These are phyloP conservation scores for Yarrowia osloensis DNA, from an alignment of 805 yeast genomes.

Conservation along the genomic window DNA sequence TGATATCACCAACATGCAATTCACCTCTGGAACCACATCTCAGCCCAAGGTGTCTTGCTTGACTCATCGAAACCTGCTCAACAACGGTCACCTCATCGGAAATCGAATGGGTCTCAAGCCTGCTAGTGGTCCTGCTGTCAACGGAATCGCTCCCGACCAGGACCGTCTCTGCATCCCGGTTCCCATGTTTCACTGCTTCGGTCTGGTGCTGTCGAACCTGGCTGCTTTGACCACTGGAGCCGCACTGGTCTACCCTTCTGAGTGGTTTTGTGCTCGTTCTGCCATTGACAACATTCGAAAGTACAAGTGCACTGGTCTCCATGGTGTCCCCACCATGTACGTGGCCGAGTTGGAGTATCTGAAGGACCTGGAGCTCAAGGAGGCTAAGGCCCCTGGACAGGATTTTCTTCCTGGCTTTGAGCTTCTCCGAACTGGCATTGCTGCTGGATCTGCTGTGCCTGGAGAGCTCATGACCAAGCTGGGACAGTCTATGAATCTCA, in stretches of 20 bases:
- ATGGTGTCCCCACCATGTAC: slow-evolving; percentile 43
- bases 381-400: slow-evolving; percentile 25
- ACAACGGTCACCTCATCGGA: slow-evolving; percentile 40
- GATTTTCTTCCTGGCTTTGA: slow-evolving; percentile 34
- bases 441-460: slow-evolving; percentile 42
- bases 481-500: slow-evolving; percentile 34
- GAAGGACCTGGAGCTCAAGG: slow-evolving; percentile 33
- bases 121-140: slow-evolving; percentile 34
- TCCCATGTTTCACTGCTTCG: slow-evolving; percentile 43
- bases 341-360: slow-evolving; percentile 39
- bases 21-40: slow-evolving; percentile 42
- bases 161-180: slow-evolving; percentile 40
- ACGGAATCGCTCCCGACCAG: slow-evolving; percentile 33
- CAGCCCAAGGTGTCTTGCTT: slow-evolving; percentile 39
- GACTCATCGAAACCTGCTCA: slow-evolving; percentile 39
- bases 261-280: slow-evolving; percentile 37
- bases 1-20: slow-evolving; percentile 41
- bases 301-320: slow-evolving; percentile 38
- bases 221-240: slow-evolving; percentile 39
- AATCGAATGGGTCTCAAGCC: slow-evolving; percentile 38
- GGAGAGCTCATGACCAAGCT: slow-evolving; percentile 39
- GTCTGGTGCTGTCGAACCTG: slow-evolving; percentile 40
- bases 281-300: slow-evolving; percentile 36
- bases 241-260: slow-evolving; percentile 38
- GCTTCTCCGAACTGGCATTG: slow-evolving; percentile 40